Base-by-base conservation (phyloP, 2,329 filamentous ascomycete species). In the Neonectria neomacrospora region DNA sequence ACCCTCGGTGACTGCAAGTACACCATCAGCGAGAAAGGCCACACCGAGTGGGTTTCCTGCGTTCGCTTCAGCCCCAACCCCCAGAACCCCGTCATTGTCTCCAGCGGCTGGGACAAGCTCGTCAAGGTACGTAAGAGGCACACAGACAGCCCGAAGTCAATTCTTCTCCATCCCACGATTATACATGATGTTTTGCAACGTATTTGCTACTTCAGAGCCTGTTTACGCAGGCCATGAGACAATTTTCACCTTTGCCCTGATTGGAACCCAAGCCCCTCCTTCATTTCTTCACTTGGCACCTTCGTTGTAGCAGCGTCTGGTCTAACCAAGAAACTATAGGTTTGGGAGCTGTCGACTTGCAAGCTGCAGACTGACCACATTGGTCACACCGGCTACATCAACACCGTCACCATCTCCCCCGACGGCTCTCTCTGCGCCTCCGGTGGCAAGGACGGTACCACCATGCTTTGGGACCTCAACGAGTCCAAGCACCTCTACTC, bases 171-270 rank as follows among this genome's bases (percentile, higher is more conserved):
- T 20, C 42, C 20, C 22, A 20, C 34, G 20, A 52, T 52, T 64
- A 54, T 32, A 89, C 81, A 96, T 94, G 95, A 98, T 98, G 95
- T 88, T 91, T 91, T 91, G 88, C 90, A 91, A 89, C 82, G 94
- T 98, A 98, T 98, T 98, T 98, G 96, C 96, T 98, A 98, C 96
- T 99, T 98, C 95, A 97, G 96, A 99, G 94, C 93, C 89, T 80
- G 81, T 80, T 78, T 85, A 82, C 47, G 48, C 82, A 81, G 88
- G 94, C 93, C 83, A 97, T 98, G 96, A 99, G 95, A 99, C 93
- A 90, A 86, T 85, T 88, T 76, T 91, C 91, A 95, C 94, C 92
- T 85, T 87, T 88, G 88, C 88, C 86, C 93, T 96, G 93, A 96
- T 89, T 80, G 77, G 75, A 68, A 65, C 72, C 30, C 28, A 18